phyloP scores from a whole-genome alignment of 176 grass and related monocot genomes.

The Saccharum officinarum region DNA sequence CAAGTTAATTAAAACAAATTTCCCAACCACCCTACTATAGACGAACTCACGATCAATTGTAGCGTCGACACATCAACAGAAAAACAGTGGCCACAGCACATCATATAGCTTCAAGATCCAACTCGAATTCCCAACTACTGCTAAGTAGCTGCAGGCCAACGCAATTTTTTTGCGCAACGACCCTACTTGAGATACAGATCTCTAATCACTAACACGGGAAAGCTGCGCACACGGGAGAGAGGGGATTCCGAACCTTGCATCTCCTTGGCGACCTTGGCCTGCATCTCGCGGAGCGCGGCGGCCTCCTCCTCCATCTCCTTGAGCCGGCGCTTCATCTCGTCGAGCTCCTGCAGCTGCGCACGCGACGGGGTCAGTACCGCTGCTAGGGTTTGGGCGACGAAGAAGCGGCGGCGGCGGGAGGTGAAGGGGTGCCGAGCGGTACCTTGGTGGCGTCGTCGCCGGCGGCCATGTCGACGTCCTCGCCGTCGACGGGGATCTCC shows the following conservation, averaged over 20 bases:
- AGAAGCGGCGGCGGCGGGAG: background rate
- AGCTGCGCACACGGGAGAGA: background rate
- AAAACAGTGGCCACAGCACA: background rate
- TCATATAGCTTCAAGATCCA: background rate
- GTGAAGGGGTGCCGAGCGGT: background rate
- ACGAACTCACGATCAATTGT: background rate
- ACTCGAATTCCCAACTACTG: background rate
- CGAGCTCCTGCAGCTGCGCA: slow-evolving; percentile 62
- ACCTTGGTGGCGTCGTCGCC: slow-evolving; percentile 58
- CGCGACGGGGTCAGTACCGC: slow-evolving; percentile 6
- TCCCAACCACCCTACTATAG: background rate
- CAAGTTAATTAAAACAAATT: background rate
- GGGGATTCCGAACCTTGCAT: slow-evolving; percentile 62
- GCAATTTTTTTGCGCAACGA: background rate
- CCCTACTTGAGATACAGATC: background rate
- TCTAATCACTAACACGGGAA: background rate
- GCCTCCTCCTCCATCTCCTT: slow-evolving; percentile 94
- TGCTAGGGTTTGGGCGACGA: slow-evolving; percentile 35
- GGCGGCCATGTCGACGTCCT: slow-evolving; percentile 57
- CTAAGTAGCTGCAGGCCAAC: background rate
- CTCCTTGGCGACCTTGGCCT: slow-evolving; percentile 78
- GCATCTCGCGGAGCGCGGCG: slow-evolving; percentile 77
- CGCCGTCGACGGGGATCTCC: slow-evolving; percentile 65
- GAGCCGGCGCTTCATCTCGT: slow-evolving; percentile 82
- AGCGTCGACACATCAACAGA: background rate